A percentile compares a stretch with the other conserved stretches of the same genome.
Conservation (phyloP, 805 yeast genomes). For the Yarrowia hollandica region DNA sequence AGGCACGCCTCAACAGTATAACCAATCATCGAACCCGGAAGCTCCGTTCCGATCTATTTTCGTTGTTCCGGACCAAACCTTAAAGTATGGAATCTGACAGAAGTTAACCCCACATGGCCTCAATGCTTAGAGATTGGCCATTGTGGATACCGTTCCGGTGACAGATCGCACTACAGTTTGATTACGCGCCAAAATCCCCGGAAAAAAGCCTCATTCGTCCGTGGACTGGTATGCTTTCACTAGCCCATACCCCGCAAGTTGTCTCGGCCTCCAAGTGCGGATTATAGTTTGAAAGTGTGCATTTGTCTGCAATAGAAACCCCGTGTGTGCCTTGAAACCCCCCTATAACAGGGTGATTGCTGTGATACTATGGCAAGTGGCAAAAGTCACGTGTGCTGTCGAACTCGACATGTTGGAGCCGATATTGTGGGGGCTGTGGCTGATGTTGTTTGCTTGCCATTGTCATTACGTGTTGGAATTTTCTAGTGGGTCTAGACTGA, state of each 20-base stretch:
- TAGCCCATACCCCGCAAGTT: slow-evolving; percentile 10
- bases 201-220: neutral
- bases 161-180: too few species aligned
- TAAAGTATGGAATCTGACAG: slow-evolving; percentile 9
- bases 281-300: slow-evolving; percentile 1
- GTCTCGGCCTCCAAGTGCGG: neutral
- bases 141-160: too few species aligned
- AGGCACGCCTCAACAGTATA: neutral
- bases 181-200: too few species aligned
- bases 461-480: too few species aligned
- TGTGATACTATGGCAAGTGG: neutral
- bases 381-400: neutral
- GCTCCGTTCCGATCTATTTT: slow-evolving; percentile 11
- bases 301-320: neutral
- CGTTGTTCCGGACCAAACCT: slow-evolving; percentile 9
- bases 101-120: slow-evolving; percentile 14
- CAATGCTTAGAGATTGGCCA: too few species aligned
- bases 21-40: slow-evolving; percentile 15
- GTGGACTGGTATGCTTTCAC: neutral
- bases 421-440: too few species aligned
- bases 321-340: slow-evolving; percentile 5
- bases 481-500: neutral
- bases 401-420: too few species aligned
- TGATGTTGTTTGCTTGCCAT: too few species aligned
- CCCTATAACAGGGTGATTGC: neutral